Percentiles rank a stretch among this genome's conserved stretches.
phyloP scores from a whole-genome alignment of 805 yeast species.

The Lachancea nothofagi region DNA sequence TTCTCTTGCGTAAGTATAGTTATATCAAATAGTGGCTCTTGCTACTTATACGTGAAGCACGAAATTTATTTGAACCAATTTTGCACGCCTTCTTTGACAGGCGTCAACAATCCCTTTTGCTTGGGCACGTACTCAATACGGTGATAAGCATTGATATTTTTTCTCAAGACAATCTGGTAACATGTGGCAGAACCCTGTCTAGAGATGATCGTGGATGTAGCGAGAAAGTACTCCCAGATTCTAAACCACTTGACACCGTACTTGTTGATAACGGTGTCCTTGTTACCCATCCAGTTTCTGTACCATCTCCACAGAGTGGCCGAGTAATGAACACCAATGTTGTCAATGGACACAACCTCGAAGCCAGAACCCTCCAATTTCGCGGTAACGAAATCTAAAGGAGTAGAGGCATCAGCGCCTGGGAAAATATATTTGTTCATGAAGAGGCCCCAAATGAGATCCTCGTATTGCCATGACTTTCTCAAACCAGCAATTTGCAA shows the following conservation, averaged over 20 bases:
- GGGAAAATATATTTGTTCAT: conserved; percentile 97
- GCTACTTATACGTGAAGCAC: conserved; percentile 1
- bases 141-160: conserved; percentile 79
- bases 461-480: conserved; percentile 93
- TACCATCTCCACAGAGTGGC: conserved; percentile 93
- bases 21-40: not conserved
- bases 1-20: not conserved
- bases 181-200: conserved; percentile 94
- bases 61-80: conserved; percentile 47
- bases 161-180: conserved; percentile 84
- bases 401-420: conserved; percentile 95
- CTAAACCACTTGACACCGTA: conserved; percentile 88
- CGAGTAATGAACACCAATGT: conserved; percentile 89
- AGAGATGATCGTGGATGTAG: conserved; percentile 73
- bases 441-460: conserved; percentile 87
- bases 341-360: conserved; percentile 77
- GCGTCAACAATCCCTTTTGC: conserved; percentile 67
- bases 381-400: conserved; percentile 74
- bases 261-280: conserved; percentile 66
- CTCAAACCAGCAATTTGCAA: conserved; percentile 88
- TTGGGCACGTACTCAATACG: conserved; percentile 74
- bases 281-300: conserved; percentile 86
- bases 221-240: conserved; percentile 89
- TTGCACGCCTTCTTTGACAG: conserved; percentile 45
- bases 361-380: conserved; percentile 79